A percentile compares a stretch with the other conserved stretches of the same genome.
Evolutionary conservation across 805 yeast species (phyloP).

Genomic region (Teunomyces atbi): DNA sequence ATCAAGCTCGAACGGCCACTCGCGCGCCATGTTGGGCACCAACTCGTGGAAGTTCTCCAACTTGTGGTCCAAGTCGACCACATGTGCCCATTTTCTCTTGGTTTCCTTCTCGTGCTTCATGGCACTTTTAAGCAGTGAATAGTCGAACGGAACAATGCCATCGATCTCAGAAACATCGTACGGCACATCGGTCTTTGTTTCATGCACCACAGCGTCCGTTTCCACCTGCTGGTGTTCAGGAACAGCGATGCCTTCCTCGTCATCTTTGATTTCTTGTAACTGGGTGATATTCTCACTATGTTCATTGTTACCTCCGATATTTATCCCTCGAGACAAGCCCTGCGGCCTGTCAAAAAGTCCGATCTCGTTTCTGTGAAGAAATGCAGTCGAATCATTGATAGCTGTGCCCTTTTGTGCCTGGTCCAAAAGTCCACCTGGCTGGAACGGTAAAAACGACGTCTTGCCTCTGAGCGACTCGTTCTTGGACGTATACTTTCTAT

Average conservation of each 20-base stretch:
- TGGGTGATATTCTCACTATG: conserved; percentile 9
- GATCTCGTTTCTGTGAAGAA: conserved; percentile 60
- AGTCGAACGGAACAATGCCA: conserved; percentile 40
- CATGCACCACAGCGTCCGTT: too few species aligned
- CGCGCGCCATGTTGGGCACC: conserved; percentile 89
- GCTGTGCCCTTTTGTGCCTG: conserved; percentile 13
- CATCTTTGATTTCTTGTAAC: conserved; percentile 12
- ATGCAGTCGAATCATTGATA: conserved; percentile 30
- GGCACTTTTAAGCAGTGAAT: conserved; percentile 19
- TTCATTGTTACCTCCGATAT: conserved; percentile 15
- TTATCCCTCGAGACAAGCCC: conserved; percentile 75
- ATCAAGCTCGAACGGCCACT: conserved; percentile 94
- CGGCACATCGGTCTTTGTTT: conserved; percentile 12
- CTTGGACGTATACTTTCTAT: conserved; percentile 62
- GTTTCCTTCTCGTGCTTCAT: conserved; percentile 24
- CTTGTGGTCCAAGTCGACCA: conserved; percentile 80
- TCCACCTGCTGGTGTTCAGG: not conserved
- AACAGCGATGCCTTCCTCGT: conserved; percentile 9
- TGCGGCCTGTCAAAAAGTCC: conserved; percentile 85
- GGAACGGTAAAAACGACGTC: conserved; percentile 78
- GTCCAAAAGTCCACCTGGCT: conserved; percentile 74
- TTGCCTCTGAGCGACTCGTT: conserved; percentile 66
- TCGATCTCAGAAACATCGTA: conserved; percentile 47
- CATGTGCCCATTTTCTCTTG: conserved; percentile 88
- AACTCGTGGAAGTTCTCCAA: conserved; percentile 83